Conservation (phyloP, 495 filamentous ascomycete species). For the Penicillium bialowiezense region DNA sequence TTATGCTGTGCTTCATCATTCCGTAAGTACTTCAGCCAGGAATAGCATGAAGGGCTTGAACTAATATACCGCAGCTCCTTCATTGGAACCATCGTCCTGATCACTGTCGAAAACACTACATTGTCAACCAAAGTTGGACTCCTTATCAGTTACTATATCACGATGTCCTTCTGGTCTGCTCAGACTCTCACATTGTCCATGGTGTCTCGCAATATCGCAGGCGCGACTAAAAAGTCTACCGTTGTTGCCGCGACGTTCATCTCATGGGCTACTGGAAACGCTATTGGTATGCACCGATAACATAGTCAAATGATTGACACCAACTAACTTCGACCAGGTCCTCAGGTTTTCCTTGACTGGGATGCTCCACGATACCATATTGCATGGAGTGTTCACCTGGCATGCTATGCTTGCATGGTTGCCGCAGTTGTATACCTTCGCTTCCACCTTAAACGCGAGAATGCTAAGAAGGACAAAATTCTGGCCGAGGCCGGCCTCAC, state of each 20-base stretch:
- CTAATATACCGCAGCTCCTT: conserved; percentile 34
- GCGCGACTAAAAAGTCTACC: conserved; percentile 64
- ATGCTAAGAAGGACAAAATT: conserved; percentile 39
- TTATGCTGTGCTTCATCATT: conserved; percentile 62
- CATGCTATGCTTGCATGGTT: conserved; percentile 39
- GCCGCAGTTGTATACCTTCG: conserved; percentile 34
- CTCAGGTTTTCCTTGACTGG: conserved; percentile 42
- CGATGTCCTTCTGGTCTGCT: conserved; percentile 54
- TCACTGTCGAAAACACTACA: conserved; percentile 56
- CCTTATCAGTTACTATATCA: conserved; percentile 61
- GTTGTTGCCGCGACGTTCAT: conserved; percentile 46
- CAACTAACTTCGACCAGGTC: conserved; percentile 26
- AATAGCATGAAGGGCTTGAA: neutral
- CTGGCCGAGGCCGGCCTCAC: conserved; percentile 25
- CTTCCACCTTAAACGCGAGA: conserved; percentile 35
- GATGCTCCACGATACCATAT: conserved; percentile 41
- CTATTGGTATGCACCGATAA: conserved; percentile 26
- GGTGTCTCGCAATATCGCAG: conserved; percentile 64
- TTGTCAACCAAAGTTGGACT: conserved; percentile 48
- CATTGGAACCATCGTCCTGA: conserved; percentile 61
- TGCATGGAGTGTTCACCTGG: conserved; percentile 42
- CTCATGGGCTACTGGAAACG: conserved; percentile 43
- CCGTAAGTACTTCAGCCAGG: conserved; percentile 45
- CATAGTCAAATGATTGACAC: neutral
- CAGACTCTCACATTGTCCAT: conserved; percentile 57